These are phyloP conservation scores for Mortierella sp. DNA, from an alignment of 371 early-diverging fungal species.

Conservation along the genomic window DNA sequence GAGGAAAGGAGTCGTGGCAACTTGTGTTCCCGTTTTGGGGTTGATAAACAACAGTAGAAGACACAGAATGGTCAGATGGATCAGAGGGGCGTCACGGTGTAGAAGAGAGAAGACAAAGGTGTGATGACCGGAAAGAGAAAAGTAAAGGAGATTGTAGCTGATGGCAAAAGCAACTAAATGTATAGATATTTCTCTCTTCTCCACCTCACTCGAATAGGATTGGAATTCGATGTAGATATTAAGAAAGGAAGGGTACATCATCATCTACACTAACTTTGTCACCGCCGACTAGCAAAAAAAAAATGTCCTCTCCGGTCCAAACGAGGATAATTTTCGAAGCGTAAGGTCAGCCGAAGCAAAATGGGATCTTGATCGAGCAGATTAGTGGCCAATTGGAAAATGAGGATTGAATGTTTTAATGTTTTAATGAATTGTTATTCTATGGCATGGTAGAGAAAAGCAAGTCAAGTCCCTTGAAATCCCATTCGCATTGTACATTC, in stretches of 20 bases:
- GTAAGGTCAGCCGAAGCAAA: neutral
- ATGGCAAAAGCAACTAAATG: neutral
- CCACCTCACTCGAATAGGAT: neutral
- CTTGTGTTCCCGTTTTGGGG: slow-evolving; percentile 6
- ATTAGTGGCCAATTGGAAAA: too few species aligned
- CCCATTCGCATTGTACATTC: too few species aligned
- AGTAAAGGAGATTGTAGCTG: neutral
- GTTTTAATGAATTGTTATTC: too few species aligned
- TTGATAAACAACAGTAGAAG: neutral
- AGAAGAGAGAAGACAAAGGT: neutral
- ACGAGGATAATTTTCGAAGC: slow-evolving; percentile 7
- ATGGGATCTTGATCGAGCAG: too few species aligned
- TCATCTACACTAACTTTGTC: slow-evolving; percentile 27
- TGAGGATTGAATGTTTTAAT: too few species aligned
- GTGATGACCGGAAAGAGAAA: neutral
- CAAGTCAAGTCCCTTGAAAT: too few species aligned
- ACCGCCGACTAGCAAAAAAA: slow-evolving; percentile 11
- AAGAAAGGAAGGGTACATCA: neutral
- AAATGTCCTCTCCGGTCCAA: neutral
- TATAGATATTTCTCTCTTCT: neutral
- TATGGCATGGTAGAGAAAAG: too few species aligned
- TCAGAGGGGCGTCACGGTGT: neutral
- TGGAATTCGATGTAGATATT: slow-evolving; percentile 13
- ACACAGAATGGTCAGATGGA: slow-evolving; percentile 5
- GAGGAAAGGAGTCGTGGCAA: slow-evolving; percentile 16